A percentile compares a stretch with the other conserved stretches of the same genome.
Conservation (phyloP, 768 basidiomycete species). For the Tricholomella constricta region DNA sequence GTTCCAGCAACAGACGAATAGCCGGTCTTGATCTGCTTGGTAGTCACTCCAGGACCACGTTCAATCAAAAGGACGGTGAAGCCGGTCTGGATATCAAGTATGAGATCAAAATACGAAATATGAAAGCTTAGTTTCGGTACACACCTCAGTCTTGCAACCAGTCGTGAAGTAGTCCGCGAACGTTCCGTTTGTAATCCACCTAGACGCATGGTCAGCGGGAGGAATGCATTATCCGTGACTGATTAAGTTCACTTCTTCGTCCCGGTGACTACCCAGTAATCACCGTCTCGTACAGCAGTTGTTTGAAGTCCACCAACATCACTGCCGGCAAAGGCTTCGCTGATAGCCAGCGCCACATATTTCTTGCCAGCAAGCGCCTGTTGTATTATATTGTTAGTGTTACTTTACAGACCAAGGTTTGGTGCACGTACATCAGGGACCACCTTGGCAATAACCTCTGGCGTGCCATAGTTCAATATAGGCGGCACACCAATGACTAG, state of each 20-base stretch:
- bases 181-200: slow-evolving; percentile 89
- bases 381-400: background rate
- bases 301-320: slow-evolving; percentile 86
- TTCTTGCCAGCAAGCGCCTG: slow-evolving; percentile 70
- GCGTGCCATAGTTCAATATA: slow-evolving; percentile 83
- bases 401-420: background rate
- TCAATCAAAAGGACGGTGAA: slow-evolving; percentile 78
- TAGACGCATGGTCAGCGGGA: slow-evolving; percentile 24
- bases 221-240: background rate
- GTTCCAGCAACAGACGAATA: slow-evolving; percentile 94
- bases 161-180: slow-evolving; percentile 88
- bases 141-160: slow-evolving; percentile 69
- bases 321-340: slow-evolving; percentile 91
- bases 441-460: slow-evolving; percentile 68
- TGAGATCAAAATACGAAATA: background rate
- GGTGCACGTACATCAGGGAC: slow-evolving; percentile 60
- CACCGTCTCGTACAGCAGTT: slow-evolving; percentile 82
- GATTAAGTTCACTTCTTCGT: slow-evolving; percentile 75
- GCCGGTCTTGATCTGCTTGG: slow-evolving; percentile 88
- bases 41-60: slow-evolving; percentile 71
- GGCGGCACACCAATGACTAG: slow-evolving; percentile 89
- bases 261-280: slow-evolving; percentile 86
- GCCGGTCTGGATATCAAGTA: slow-evolving; percentile 50
- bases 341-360: slow-evolving; percentile 87
- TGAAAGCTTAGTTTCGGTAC: background rate